Conservation (phyloP, 2,329 filamentous ascomycete species). For the Trematosphaeria pertusa region DNA sequence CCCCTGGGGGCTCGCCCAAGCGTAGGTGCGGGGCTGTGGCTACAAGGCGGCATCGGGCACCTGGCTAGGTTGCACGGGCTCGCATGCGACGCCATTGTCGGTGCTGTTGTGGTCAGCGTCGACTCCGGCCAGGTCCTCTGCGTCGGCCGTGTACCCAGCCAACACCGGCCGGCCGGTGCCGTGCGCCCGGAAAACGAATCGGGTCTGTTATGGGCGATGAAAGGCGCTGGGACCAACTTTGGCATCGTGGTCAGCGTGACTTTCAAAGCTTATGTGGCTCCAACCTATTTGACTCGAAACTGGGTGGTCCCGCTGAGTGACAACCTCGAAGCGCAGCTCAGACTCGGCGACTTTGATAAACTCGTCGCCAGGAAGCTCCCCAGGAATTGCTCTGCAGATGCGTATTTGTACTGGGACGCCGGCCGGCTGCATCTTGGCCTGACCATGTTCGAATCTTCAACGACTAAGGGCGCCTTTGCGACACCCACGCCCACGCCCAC, state of each 20-base stretch:
- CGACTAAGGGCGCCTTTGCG: conserved; percentile 14
- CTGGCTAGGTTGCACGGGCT: conserved; percentile 64
- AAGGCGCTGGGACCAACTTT: conserved; percentile 66
- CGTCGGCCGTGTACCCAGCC: conserved; percentile 59
- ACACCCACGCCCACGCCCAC: conserved; percentile 14
- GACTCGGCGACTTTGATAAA: conserved; percentile 52
- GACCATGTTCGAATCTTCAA: conserved; percentile 55
- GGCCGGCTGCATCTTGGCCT: conserved; percentile 59
- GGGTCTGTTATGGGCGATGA: conserved; percentile 64
- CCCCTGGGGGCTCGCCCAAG: conserved; percentile 68
- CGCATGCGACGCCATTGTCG: conserved; percentile 66
- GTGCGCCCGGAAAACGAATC: conserved; percentile 56
- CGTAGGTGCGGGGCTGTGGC: conserved; percentile 68
- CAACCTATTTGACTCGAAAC: conserved; percentile 45
- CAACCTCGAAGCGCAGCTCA: conserved; percentile 39
- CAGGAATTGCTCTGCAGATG: conserved; percentile 58
- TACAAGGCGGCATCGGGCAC: conserved; percentile 71
- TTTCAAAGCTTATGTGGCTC: conserved; percentile 57
- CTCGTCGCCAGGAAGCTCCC: conserved; percentile 51
- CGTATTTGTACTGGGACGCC: conserved; percentile 62
- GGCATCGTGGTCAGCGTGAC: conserved; percentile 63
- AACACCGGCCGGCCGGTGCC: conserved; percentile 52
- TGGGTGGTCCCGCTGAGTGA: conserved; percentile 36
- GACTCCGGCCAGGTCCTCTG: conserved; percentile 56
- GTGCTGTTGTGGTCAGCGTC: conserved; percentile 64